These are phyloP conservation scores for Colletotrichum plurivorum DNA, from an alignment of 2,329 filamentous ascomycete genomes.

Conservation along the genomic window DNA sequence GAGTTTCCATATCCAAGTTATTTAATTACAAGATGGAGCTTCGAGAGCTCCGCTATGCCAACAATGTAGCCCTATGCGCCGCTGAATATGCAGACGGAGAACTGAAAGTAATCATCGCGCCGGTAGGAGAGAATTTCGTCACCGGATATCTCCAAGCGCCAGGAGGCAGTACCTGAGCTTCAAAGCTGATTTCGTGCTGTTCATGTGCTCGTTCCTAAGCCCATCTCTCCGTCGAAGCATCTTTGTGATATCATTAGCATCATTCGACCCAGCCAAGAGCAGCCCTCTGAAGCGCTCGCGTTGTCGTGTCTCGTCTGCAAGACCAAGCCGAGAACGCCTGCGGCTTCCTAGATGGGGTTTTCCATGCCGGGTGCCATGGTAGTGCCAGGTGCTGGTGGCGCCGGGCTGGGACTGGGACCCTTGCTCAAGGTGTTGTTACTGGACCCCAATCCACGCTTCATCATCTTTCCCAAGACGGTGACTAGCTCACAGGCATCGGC, in stretches of 20 bases:
- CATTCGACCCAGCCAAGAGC: conserved; percentile 1
- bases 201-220: neutral
- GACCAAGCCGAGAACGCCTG: neutral
- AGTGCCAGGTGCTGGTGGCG: conserved; percentile 40
- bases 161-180: neutral
- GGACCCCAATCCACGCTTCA: conserved; percentile 77
- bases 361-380: conserved; percentile 55
- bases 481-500: conserved; percentile 92
- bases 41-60: conserved; percentile 7
- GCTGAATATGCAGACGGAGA: neutral
- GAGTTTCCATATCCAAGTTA: conserved; percentile 26
- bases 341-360: conserved; percentile 57
- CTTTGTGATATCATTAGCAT: neutral
- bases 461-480: conserved; percentile 87
- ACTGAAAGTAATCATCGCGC: neutral
- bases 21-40: conserved; percentile 25
- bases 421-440: conserved; percentile 52
- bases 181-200: neutral
- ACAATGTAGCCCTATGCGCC: neutral
- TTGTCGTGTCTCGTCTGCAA: neutral
- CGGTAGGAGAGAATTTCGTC: neutral
- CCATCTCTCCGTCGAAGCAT: conserved; percentile 2
- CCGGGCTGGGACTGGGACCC: conserved; percentile 49
- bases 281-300: neutral
- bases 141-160: neutral